Evolutionary conservation across 2,329 filamentous ascomycete species (phyloP).

Genomic region (Colletotrichum cuscutae): DNA sequence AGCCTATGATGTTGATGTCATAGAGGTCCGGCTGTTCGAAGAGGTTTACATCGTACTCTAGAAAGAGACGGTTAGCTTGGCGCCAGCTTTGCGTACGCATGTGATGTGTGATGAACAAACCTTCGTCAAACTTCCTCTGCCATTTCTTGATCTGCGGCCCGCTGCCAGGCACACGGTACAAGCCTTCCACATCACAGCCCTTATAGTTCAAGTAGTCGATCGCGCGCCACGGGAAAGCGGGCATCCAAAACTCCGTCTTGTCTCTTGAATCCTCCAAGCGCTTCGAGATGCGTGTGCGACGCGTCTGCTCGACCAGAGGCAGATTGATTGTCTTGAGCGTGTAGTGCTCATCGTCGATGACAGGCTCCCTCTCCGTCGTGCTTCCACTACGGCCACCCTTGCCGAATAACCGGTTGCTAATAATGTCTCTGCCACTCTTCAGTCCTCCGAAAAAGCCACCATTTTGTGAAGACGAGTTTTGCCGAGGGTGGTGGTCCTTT

Average conservation of each 20-base stretch:
- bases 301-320: slow-evolving; percentile 87
- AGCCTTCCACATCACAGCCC: slow-evolving; percentile 90
- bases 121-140: slow-evolving; percentile 90
- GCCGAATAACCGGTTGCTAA: slow-evolving; percentile 85
- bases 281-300: slow-evolving; percentile 91
- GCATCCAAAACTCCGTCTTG: slow-evolving; percentile 99
- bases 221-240: slow-evolving; percentile 91
- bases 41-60: slow-evolving; percentile 88
- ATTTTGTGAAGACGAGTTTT: slow-evolving; percentile 65
- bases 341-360: slow-evolving; percentile 85
- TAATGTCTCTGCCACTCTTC: slow-evolving; percentile 80
- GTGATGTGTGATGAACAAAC: slow-evolving; percentile 50
- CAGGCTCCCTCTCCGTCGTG: slow-evolving; percentile 71
- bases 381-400: slow-evolving; percentile 80
- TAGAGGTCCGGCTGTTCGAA: slow-evolving; percentile 90
- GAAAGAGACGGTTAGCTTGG: background rate
- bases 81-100: slow-evolving; percentile 40
- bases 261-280: slow-evolving; percentile 87
- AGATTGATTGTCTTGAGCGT: slow-evolving; percentile 86
- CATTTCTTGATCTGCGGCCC: slow-evolving; percentile 92
- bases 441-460: slow-evolving; percentile 79
- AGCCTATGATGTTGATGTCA: slow-evolving; percentile 96
- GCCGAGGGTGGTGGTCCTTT: slow-evolving; percentile 50
- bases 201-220: slow-evolving; percentile 98
- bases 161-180: slow-evolving; percentile 93